phyloP scores from a whole-genome alignment of 1,139 yeast species.

The Saccharomyces hybrid region DNA sequence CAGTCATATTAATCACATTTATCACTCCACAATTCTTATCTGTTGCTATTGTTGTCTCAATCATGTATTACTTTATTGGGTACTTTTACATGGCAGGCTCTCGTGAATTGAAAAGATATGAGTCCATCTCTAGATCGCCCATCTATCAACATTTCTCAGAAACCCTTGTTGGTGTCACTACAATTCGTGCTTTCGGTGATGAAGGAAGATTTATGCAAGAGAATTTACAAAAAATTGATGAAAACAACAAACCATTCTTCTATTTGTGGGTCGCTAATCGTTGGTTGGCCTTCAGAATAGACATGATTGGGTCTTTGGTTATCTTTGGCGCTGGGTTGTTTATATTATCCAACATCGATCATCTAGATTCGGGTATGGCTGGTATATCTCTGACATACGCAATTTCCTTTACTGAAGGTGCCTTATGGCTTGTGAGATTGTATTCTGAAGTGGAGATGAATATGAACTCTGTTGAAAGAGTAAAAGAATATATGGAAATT shows the following conservation, averaged over 20 bases:
- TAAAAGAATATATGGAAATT: conserved; percentile 71
- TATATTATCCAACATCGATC: conserved; percentile 54
- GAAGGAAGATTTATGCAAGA: conserved; percentile 78
- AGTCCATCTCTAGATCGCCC: conserved; percentile 85
- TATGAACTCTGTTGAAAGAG: conserved; percentile 92
- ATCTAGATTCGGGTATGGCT: conserved; percentile 86
- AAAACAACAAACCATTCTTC: conserved; percentile 84
- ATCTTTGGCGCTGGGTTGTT: conserved; percentile 77
- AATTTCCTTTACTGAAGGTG: conserved; percentile 78
- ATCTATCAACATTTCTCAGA: conserved; percentile 95
- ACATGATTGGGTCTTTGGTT: conserved; percentile 75
- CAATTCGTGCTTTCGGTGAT: conserved; percentile 94
- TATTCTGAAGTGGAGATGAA: conserved; percentile 88
- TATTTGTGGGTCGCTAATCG: conserved; percentile 93
- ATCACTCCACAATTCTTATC: conserved; percentile 82
- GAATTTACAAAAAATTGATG: conserved; percentile 71
- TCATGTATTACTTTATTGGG: conserved; percentile 65
- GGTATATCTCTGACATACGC: conserved; percentile 93
- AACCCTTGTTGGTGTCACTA: conserved; percentile 83
- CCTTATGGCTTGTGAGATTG: conserved; percentile 86
- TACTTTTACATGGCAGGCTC: conserved; percentile 69
- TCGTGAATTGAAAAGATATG: conserved; percentile 85
- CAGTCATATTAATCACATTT: conserved; percentile 61
- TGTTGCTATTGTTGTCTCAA: conserved; percentile 59
- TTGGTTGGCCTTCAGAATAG: conserved; percentile 86